A percentile compares a stretch with the other conserved stretches of the same genome.
Conservation (phyloP, 768 basidiomycete species). For the Rhizopogon vinicolor region DNA sequence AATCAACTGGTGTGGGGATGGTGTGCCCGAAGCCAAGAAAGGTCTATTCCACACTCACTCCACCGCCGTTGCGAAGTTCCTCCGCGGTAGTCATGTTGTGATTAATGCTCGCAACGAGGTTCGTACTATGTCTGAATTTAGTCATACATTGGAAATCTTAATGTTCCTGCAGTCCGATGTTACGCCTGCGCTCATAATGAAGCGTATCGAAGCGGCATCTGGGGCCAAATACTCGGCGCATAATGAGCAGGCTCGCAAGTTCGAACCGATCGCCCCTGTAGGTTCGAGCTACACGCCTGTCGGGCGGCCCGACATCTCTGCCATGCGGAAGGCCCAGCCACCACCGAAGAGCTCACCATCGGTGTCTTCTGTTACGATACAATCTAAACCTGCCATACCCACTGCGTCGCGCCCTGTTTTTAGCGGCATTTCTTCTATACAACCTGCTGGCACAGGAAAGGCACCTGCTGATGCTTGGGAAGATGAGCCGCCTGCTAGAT, state of each 20-base stretch:
- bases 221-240: slow-evolving; percentile 89
- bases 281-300: slow-evolving; percentile 75
- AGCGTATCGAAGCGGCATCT: slow-evolving; percentile 81
- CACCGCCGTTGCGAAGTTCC: slow-evolving; percentile 69
- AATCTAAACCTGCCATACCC: slow-evolving; percentile 29
- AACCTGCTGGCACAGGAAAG: slow-evolving; percentile 31
- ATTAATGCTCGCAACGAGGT: slow-evolving; percentile 87
- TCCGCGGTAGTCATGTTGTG: slow-evolving; percentile 83
- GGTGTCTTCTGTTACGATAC: neutral
- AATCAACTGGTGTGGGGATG: slow-evolving; percentile 97
- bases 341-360: slow-evolving; percentile 23
- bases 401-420: slow-evolving; percentile 46
- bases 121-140: slow-evolving; percentile 8
- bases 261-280: slow-evolving; percentile 78
- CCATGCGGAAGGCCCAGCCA: slow-evolving; percentile 45
- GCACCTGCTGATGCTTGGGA: slow-evolving; percentile 59
- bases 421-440: slow-evolving; percentile 37
- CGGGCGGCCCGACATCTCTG: slow-evolving; percentile 66
- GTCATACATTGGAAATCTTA: neutral
- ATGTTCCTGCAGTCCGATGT: slow-evolving; percentile 62
- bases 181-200: slow-evolving; percentile 73
- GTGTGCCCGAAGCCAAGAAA: slow-evolving; percentile 89
- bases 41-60: slow-evolving; percentile 91
- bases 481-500: slow-evolving; percentile 38
- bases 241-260: slow-evolving; percentile 66